phyloP scores from a whole-genome alignment of 2,329 filamentous ascomycete species.

The Trichoderma afroharzianum region DNA sequence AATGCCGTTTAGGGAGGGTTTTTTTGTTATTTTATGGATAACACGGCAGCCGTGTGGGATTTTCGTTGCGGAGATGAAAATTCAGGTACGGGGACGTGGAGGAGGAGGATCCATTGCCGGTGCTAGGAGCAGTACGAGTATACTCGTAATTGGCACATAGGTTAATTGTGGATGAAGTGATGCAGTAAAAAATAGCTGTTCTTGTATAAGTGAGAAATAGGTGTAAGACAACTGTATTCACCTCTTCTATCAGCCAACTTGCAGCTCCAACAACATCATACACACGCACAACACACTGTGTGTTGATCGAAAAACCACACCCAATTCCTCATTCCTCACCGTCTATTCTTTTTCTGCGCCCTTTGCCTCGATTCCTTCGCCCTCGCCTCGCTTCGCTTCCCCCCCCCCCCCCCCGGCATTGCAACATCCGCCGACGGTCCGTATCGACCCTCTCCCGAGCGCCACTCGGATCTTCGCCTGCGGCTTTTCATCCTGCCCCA shows the following conservation, averaged over 20 bases:
- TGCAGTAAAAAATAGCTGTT: neutral
- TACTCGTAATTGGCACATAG: neutral
- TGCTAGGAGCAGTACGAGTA: neutral
- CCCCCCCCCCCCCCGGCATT: neutral
- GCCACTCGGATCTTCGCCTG: neutral
- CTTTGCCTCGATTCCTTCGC: neutral
- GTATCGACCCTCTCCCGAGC: neutral
- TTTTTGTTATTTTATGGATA: neutral
- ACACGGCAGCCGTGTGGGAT: neutral
- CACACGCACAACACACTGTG: neutral
- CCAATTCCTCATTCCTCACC: neutral
- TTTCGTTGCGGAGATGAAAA: neutral
- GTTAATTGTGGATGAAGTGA: neutral
- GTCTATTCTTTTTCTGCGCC: neutral
- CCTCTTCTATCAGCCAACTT: too few relatives aligned
- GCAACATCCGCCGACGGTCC: constrained; percentile 11
- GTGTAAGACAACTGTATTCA: too few relatives aligned
- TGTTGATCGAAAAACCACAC: neutral
- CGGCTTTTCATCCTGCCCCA: neutral
- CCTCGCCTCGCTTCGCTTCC: too few relatives aligned
- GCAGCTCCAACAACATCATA: neutral
- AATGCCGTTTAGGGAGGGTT: neutral
- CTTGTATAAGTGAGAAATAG: neutral
- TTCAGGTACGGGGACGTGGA: neutral
- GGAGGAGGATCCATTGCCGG: neutral